Evolutionary conservation across 2,329 filamentous ascomycete genomes (phyloP).

Genomic region (Nemania diffusa): DNA sequence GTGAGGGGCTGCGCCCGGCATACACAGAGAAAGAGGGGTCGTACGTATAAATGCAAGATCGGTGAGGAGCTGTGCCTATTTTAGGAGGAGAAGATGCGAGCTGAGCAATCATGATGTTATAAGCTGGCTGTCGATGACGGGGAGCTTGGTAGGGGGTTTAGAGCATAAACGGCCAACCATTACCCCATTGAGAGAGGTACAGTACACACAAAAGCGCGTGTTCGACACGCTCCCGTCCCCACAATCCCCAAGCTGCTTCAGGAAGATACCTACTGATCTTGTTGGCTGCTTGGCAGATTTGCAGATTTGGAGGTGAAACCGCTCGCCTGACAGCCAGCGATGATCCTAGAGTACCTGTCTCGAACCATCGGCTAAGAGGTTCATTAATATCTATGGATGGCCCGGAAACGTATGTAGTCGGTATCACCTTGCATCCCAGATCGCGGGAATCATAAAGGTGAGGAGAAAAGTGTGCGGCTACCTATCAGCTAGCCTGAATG

Average conservation of each 20-base stretch:
- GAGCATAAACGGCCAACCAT: conserved; percentile 24
- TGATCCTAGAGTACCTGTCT: conserved; percentile 31
- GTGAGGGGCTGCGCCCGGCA: conserved; percentile 28
- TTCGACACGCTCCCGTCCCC: conserved; percentile 22
- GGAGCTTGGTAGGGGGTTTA: conserved; percentile 12
- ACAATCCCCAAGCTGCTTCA: conserved; percentile 20
- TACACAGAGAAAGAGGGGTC: conserved; percentile 21
- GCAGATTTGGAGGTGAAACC: conserved; percentile 30
- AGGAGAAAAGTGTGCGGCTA: background rate
- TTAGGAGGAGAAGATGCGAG: conserved; percentile 34
- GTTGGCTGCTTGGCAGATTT: conserved; percentile 23
- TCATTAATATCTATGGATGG: conserved; percentile 6
- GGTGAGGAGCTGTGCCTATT: conserved; percentile 34
- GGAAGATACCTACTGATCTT: conserved; percentile 21
- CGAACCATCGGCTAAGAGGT: conserved; percentile 22
- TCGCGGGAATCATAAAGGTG: conserved; percentile 1
- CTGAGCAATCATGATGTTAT: conserved; percentile 35
- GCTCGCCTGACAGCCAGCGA: conserved; percentile 34
- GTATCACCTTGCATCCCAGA: conserved; percentile 13
- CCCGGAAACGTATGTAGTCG: conserved; percentile 23
- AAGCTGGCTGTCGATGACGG: background rate
- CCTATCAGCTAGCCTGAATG: background rate
- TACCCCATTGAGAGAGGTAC: conserved; percentile 26
- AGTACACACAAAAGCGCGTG: conserved; percentile 21
- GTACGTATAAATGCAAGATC: conserved; percentile 24